Evolutionary conservation across 305 asterid genomes (phyloP).

Genomic region (Fraxinus latifolia): DNA sequence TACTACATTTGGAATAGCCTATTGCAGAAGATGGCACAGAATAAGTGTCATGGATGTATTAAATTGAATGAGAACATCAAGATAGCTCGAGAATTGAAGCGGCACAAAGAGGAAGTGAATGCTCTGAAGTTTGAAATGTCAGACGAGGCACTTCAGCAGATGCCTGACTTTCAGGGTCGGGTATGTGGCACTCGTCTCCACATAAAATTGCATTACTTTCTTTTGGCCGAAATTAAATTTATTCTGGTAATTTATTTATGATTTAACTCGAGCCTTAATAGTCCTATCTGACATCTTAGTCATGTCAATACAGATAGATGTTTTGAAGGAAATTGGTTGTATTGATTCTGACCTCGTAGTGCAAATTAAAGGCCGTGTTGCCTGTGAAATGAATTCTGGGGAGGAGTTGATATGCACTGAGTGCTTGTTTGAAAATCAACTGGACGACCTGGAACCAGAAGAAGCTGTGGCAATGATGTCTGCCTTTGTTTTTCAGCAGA

Average conservation of each 20-base stretch:
- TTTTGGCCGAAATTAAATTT: not conserved
- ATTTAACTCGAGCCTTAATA: conserved; percentile 10
- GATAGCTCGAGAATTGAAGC: conserved; percentile 67
- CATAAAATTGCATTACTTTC: conserved; percentile 12
- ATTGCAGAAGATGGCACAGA: conserved; percentile 81
- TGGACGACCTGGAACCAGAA: conserved; percentile 93
- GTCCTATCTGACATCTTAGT: conserved; percentile 26
- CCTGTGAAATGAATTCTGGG: conserved; percentile 99
- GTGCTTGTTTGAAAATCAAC: conserved; percentile 93
- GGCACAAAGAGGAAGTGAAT: conserved; percentile 68
- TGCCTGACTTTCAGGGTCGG: conserved; percentile 99
- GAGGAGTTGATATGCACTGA: conserved; percentile 97
- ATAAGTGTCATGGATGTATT: conserved; percentile 87
- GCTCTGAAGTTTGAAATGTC: conserved; percentile 83
- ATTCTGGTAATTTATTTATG: conserved; percentile 11
- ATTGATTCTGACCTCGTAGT: conserved; percentile 89
- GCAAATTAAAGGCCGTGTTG: conserved; percentile 98
- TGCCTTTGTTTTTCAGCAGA: conserved; percentile 96
- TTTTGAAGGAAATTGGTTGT: conserved; percentile 86
- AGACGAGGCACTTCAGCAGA: conserved; percentile 96
- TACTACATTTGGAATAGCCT: conserved; percentile 65
- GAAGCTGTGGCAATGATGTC: conserved; percentile 99
- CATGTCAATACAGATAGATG: conserved; percentile 73
- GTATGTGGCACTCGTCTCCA: conserved; percentile 45
- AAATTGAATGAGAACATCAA: conserved; percentile 78